Conservation (phyloP, 257 asterid genomes). For the Prunella vulgaris region DNA sequence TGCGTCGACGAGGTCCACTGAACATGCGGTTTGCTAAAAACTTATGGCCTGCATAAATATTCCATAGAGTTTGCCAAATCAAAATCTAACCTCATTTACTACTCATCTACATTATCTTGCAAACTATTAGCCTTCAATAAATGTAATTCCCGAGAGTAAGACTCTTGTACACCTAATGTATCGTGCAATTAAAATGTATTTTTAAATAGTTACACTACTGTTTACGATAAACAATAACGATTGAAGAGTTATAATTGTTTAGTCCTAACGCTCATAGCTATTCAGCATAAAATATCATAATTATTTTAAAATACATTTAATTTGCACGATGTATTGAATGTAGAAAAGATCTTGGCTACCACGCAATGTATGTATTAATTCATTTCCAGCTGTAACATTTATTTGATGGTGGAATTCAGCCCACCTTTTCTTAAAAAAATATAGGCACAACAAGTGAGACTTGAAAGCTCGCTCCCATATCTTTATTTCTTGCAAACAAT, state of each 20-base stretch:
- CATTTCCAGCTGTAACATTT: slow-evolving; percentile 6
- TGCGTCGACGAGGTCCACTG: neutral
- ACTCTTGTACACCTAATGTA: too few relatives aligned
- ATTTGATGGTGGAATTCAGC: neutral
- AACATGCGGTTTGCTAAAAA: neutral
- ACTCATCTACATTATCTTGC: neutral
- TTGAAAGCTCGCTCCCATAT: slow-evolving; percentile 19
- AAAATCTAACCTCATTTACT: neutral
- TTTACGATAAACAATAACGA: too few relatives aligned
- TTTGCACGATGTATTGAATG: too few relatives aligned
- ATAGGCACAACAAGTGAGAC: slow-evolving; percentile 1
- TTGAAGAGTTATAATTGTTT: too few relatives aligned
- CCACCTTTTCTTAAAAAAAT: neutral
- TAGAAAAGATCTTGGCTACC: too few relatives aligned
- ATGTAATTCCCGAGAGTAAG: too few relatives aligned
- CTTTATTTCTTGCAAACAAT: neutral
- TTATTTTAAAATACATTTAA: too few relatives aligned
- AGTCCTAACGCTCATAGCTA: too few relatives aligned
- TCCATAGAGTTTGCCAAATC: neutral
- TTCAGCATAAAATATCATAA: too few relatives aligned
- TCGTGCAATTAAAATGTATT: too few relatives aligned
- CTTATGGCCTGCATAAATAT: neutral
- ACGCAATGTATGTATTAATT: neutral
- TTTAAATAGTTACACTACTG: too few relatives aligned
- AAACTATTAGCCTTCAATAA: neutral